Evolutionary conservation across 2,329 filamentous ascomycete species (phyloP).

Genomic region (Colletotrichum sp.): DNA sequence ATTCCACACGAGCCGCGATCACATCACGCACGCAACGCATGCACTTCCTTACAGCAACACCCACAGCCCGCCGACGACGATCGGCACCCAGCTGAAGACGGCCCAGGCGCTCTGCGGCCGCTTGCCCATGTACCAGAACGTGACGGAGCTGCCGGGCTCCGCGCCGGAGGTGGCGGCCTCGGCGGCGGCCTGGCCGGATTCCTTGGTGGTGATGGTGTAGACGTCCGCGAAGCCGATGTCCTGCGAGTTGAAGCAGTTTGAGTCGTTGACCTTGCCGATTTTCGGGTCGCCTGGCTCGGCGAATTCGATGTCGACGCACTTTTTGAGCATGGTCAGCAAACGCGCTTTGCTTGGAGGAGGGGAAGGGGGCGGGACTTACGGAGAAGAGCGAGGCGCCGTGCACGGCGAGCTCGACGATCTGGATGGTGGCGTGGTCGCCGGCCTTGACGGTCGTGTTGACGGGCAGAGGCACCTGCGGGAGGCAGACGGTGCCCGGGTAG

Average conservation of each 20-base stretch:
- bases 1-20: not conserved
- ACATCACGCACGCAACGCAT: not conserved
- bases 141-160: conserved; percentile 27
- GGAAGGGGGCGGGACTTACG: conserved; percentile 50
- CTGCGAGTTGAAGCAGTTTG: conserved; percentile 89
- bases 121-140: conserved; percentile 20
- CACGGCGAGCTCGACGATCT: conserved; percentile 81
- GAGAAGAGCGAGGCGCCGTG: conserved; percentile 86
- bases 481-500: conserved; percentile 88
- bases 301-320: conserved; percentile 97
- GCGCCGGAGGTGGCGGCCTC: conserved; percentile 32
- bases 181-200: conserved; percentile 33
- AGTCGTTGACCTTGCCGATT: conserved; percentile 74
- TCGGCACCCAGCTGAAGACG: conserved; percentile 45
- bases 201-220: conserved; percentile 68
- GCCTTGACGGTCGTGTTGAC: conserved; percentile 70
- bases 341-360: accelerated
- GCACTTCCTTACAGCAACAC: conserved; percentile 36
- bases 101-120: not conserved
- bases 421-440: conserved; percentile 91
- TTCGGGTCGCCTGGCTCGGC: conserved; percentile 73
- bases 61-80: conserved; percentile 43
- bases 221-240: conserved; percentile 78
- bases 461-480: conserved; percentile 88
- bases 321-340: not conserved